Evolutionary conservation across 805 yeast species (phyloP).

Genomic region (Candida railenensis): DNA sequence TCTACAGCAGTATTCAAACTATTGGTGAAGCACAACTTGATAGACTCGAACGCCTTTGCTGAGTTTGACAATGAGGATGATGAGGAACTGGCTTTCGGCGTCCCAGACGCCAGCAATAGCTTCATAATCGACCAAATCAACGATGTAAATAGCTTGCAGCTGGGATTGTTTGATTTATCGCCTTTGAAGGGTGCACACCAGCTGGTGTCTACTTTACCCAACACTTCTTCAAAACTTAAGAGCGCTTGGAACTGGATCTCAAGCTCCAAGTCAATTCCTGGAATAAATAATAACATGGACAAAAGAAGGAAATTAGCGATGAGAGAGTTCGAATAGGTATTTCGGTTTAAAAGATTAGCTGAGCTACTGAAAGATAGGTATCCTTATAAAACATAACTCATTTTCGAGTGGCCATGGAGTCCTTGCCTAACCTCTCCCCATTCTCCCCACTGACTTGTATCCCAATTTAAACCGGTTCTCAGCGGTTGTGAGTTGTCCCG

Average conservation of each 20-base stretch:
- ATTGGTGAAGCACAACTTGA: conserved; percentile 16
- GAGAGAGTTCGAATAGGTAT: conserved; percentile 36
- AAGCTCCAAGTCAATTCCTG: conserved; percentile 8
- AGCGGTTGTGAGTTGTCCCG: no score
- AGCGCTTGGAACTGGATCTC: conserved; percentile 25
- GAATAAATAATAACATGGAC: conserved; percentile 32
- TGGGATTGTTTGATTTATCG: conserved; percentile 38
- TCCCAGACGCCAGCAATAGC: not conserved
- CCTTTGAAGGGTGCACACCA: conserved; percentile 39
- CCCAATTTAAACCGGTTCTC: no score
- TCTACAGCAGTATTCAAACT: conserved; percentile 19
- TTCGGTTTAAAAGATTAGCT: no score
- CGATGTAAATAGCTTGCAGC: conserved; percentile 32
- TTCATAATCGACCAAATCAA: conserved; percentile 6
- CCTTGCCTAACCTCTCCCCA: no score
- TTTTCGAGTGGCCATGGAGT: no score
- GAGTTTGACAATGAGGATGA: conserved; percentile 19
- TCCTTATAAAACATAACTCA: no score
- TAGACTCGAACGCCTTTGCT: conserved; percentile 22
- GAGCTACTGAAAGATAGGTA: no score
- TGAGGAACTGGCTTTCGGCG: conserved; percentile 10
- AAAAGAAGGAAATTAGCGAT: conserved; percentile 41
- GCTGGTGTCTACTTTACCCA: conserved; percentile 28
- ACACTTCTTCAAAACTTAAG: conserved; percentile 22
- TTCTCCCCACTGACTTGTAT: no score